phyloP scores from a whole-genome alignment of 805 yeast species.

The Yamadazyma akitaensis region DNA sequence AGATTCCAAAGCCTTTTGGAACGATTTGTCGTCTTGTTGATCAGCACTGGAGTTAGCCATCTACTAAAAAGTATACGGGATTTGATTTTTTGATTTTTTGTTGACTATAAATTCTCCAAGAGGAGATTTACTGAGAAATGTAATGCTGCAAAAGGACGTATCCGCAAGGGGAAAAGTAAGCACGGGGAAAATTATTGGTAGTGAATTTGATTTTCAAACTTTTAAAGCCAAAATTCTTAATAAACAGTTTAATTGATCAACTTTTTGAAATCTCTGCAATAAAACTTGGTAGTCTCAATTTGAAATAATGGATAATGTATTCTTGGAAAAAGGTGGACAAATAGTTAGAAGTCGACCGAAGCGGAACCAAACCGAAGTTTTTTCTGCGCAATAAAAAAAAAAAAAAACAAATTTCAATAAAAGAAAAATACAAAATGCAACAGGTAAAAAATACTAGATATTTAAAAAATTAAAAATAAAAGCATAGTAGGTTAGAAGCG shows the following conservation, averaged over 20 bases:
- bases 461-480: no score
- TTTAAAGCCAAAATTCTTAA: not conserved
- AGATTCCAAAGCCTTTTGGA: constrained; percentile 13
- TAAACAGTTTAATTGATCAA: not conserved
- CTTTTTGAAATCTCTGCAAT: not conserved
- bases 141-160: constrained; percentile 2
- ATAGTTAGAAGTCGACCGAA: constrained; percentile 1
- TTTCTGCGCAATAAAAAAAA: constrained; percentile 8
- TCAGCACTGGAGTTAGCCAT: not conserved
- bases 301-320: not conserved
- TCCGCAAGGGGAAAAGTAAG: not conserved
- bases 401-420: constrained; percentile 1
- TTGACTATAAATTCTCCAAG: not conserved
- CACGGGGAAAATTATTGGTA: not conserved
- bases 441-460: not conserved
- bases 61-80: not conserved
- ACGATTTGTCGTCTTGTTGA: constrained; percentile 10
- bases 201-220: not conserved
- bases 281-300: not conserved
- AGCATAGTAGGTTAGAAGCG: not conserved
- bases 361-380: constrained; percentile 6
- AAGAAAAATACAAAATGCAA: not conserved
- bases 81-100: not conserved
- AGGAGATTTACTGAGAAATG: not conserved
- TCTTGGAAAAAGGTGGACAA: not conserved